phyloP scores from a whole-genome alignment of 2,329 filamentous ascomycete genomes.

The Verticillium nubilum region DNA sequence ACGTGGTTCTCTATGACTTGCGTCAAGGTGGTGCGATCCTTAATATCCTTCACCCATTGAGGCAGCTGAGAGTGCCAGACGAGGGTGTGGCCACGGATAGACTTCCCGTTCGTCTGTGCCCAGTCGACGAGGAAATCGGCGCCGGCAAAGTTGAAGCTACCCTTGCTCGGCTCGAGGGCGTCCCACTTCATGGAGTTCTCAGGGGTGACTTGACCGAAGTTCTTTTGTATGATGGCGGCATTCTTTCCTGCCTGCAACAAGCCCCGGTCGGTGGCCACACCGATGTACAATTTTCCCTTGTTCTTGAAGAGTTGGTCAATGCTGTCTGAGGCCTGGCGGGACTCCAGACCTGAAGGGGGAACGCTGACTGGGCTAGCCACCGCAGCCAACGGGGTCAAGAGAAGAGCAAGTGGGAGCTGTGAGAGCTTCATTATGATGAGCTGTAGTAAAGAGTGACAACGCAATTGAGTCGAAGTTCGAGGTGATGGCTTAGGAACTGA shows the following conservation, averaged over 20 bases:
- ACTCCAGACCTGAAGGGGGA: conserved; percentile 29
- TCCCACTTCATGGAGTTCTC: conserved; percentile 73
- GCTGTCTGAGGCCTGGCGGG: conserved; percentile 45
- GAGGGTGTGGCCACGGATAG: conserved; percentile 60
- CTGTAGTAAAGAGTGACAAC: background rate
- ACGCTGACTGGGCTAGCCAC: conserved; percentile 19
- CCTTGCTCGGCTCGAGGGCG: conserved; percentile 39
- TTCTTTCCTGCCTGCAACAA: conserved; percentile 44
- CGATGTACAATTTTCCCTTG: conserved; percentile 62
- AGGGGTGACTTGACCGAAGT: conserved; percentile 61
- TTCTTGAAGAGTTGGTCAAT: conserved; percentile 52
- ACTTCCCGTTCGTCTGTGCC: conserved; percentile 48
- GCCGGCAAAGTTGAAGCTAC: conserved; percentile 48
- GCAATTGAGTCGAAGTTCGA: background rate
- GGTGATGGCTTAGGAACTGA: too few species aligned
- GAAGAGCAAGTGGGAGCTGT: conserved; percentile 17
- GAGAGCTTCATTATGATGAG: conserved; percentile 14
- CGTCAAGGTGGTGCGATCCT: conserved; percentile 45
- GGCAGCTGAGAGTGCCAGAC: conserved; percentile 58
- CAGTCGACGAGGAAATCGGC: conserved; percentile 56
- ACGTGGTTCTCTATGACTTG: conserved; percentile 55
- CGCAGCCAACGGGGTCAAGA: conserved; percentile 31
- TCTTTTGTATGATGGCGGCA: conserved; percentile 47
- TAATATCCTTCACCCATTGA: conserved; percentile 53
- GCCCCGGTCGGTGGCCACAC: conserved; percentile 50